Conservation (phyloP, 192 early-diverging fungal genomes). For the Allomyces macrogynus region DNA sequence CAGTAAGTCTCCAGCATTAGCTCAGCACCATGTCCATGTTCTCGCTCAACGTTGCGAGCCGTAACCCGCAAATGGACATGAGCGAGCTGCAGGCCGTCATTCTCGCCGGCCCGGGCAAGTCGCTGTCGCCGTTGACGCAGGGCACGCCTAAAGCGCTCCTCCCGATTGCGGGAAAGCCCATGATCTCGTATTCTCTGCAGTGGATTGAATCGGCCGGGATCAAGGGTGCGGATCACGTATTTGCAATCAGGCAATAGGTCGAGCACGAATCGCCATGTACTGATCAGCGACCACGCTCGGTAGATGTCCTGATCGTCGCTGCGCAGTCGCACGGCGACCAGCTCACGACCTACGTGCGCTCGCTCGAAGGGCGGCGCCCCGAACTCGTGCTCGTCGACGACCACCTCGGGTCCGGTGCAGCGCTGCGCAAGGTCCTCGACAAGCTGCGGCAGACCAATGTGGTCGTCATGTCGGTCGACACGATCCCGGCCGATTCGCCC, state of each 20-base stretch:
- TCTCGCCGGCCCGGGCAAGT: conserved; percentile 37
- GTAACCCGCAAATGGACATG: too few relatives aligned
- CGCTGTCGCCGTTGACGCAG: conserved; percentile 54
- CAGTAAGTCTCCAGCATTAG: too few relatives aligned
- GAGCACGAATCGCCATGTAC: not conserved
- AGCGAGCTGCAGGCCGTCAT: conserved; percentile 47
- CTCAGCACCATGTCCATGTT: too few relatives aligned
- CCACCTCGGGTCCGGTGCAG: conserved; percentile 60
- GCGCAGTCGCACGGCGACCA: conserved; percentile 40
- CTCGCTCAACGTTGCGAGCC: too few relatives aligned
- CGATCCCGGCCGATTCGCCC: conserved; percentile 66
- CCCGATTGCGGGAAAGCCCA: conserved; percentile 83
- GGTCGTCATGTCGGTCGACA: conserved; percentile 77
- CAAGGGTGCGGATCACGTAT: conserved; percentile 7
- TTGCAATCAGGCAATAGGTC: not conserved
- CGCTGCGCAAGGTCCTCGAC: conserved; percentile 43
- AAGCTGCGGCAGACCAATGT: conserved; percentile 43
- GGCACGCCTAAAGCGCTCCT: conserved; percentile 82
- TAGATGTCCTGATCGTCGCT: conserved; percentile 55
- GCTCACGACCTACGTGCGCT: conserved; percentile 17
- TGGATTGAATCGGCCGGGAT: conserved; percentile 82
- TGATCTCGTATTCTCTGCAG: conserved; percentile 79
- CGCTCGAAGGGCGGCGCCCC: conserved; percentile 27
- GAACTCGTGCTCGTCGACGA: conserved; percentile 44
- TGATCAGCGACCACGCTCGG: not conserved